phyloP scores from a whole-genome alignment of 768 basidiomycete species.

The Suillus clintonianus region DNA sequence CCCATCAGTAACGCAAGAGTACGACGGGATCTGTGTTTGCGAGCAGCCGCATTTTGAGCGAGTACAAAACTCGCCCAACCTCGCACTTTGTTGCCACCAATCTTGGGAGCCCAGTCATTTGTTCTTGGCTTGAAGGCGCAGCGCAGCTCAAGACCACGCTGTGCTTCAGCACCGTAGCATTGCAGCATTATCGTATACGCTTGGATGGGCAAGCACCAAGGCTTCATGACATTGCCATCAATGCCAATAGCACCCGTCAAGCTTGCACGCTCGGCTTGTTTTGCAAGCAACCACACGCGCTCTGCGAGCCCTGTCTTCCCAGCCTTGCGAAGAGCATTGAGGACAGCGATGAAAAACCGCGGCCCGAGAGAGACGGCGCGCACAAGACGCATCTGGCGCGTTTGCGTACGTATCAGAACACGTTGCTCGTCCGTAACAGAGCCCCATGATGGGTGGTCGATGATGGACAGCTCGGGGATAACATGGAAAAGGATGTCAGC shows the following conservation, averaged over 20 bases:
- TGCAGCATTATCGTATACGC: slow-evolving; percentile 77
- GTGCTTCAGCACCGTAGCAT: slow-evolving; percentile 53
- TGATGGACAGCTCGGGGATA: slow-evolving; percentile 52
- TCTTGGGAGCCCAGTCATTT: slow-evolving; percentile 18
- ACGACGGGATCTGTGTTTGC: slow-evolving; percentile 25
- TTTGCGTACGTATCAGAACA: slow-evolving; percentile 21
- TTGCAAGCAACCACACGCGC: slow-evolving; percentile 64
- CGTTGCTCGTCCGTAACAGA: slow-evolving; percentile 25
- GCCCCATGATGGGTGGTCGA: slow-evolving; percentile 43
- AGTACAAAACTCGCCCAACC: slow-evolving; percentile 41
- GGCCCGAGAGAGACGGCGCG: slow-evolving; percentile 59
- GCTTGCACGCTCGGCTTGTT: slow-evolving; percentile 58
- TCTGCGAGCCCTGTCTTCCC: slow-evolving; percentile 58
- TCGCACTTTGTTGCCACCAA: slow-evolving; percentile 22
- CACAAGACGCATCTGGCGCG: slow-evolving; percentile 33
- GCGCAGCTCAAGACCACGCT: slow-evolving; percentile 22
- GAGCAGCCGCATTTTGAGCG: slow-evolving; percentile 18
- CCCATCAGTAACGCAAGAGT: slow-evolving; percentile 31
- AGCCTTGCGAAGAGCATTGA: slow-evolving; percentile 62
- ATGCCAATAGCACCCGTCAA: slow-evolving; percentile 16
- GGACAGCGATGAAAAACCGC: slow-evolving; percentile 53
- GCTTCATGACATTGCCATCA: slow-evolving; percentile 28
- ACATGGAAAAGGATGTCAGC: slow-evolving; percentile 50
- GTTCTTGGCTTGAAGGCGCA: slow-evolving; percentile 10
- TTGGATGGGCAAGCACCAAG: slow-evolving; percentile 67